These are phyloP conservation scores for Coprinopsis strossmayeri DNA, from an alignment of 768 basidiomycete genomes.

Conservation along the genomic window DNA sequence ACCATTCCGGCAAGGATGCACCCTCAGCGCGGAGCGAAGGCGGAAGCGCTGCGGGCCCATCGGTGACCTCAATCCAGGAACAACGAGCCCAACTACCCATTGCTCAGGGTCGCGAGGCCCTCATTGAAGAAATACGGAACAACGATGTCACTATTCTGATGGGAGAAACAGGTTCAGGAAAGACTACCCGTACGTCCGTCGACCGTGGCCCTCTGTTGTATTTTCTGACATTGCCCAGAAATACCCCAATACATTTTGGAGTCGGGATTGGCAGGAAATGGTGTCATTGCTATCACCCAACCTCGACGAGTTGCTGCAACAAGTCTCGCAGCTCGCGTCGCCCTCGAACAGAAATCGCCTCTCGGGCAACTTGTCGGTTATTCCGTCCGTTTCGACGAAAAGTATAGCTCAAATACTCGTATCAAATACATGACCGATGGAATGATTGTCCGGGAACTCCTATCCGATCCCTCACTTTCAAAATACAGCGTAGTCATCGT, in stretches of 20 bases:
- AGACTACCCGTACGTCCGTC: slow-evolving; percentile 86
- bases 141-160: slow-evolving; percentile 86
- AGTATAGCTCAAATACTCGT: slow-evolving; percentile 59
- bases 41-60: slow-evolving; percentile 18
- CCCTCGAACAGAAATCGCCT: slow-evolving; percentile 67
- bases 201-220: slow-evolving; percentile 1
- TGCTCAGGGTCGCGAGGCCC: slow-evolving; percentile 67
- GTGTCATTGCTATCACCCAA: slow-evolving; percentile 89
- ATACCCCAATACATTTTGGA: slow-evolving; percentile 94
- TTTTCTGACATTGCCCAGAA: slow-evolving; percentile 43
- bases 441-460: slow-evolving; percentile 91
- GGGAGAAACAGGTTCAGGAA: slow-evolving; percentile 97
- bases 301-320: slow-evolving; percentile 94
- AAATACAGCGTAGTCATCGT: slow-evolving; percentile 86
- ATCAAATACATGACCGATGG: slow-evolving; percentile 98
- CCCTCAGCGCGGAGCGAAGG: slow-evolving; percentile 10
- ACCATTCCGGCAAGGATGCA: too few relatives aligned
- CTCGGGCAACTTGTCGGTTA: slow-evolving; percentile 86
- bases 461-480: slow-evolving; percentile 69
- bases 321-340: slow-evolving; percentile 87
- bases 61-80: slow-evolving; percentile 43
- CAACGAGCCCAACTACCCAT: slow-evolving; percentile 74
- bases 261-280: slow-evolving; percentile 60
- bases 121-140: slow-evolving; percentile 63
- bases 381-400: slow-evolving; percentile 93